Percentiles rank a stretch among this genome's conserved stretches.
Evolutionary conservation across 768 basidiomycete species (phyloP).

Genomic region (Pleurotus tuoliensis): DNA sequence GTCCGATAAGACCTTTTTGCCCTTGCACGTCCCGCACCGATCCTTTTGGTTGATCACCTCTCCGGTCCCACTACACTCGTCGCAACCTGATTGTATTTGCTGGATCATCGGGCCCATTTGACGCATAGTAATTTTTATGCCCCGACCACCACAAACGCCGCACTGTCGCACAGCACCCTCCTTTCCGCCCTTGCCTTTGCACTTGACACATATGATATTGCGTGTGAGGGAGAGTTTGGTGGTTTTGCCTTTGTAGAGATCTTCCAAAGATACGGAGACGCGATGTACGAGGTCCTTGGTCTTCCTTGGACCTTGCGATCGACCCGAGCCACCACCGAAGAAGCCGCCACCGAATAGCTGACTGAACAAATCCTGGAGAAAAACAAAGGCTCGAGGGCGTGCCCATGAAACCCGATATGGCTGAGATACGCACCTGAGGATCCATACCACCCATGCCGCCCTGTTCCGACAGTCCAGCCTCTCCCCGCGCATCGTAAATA

Average conservation of each 20-base stretch:
- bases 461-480: slow-evolving; percentile 83
- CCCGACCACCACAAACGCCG: slow-evolving; percentile 77
- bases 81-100: slow-evolving; percentile 93
- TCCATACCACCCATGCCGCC: slow-evolving; percentile 97
- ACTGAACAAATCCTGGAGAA: slow-evolving; percentile 83
- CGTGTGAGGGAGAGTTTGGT: slow-evolving; percentile 96
- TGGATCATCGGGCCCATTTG: slow-evolving; percentile 99
- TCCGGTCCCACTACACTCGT: slow-evolving; percentile 90
- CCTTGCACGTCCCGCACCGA: slow-evolving; percentile 88
- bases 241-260: slow-evolving; percentile 98
- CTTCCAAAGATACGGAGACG: slow-evolving; percentile 93
- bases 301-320: slow-evolving; percentile 75
- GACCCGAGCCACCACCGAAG: slow-evolving; percentile 65
- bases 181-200: slow-evolving; percentile 96
- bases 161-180: slow-evolving; percentile 90
- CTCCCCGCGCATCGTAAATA: slow-evolving; percentile 87
- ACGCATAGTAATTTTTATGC: slow-evolving; percentile 85
- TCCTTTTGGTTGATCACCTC: slow-evolving; percentile 94
- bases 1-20: slow-evolving; percentile 91
- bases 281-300: slow-evolving; percentile 99
- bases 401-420: not conserved
- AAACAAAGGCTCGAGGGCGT: slow-evolving; percentile 9
- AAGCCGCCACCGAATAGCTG: slow-evolving; percentile 86
- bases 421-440: slow-evolving; percentile 62
- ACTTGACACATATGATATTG: slow-evolving; percentile 89